These are phyloP conservation scores for Plenodomus lindquistii DNA, from an alignment of 2,329 filamentous ascomycete genomes.

Conservation along the genomic window DNA sequence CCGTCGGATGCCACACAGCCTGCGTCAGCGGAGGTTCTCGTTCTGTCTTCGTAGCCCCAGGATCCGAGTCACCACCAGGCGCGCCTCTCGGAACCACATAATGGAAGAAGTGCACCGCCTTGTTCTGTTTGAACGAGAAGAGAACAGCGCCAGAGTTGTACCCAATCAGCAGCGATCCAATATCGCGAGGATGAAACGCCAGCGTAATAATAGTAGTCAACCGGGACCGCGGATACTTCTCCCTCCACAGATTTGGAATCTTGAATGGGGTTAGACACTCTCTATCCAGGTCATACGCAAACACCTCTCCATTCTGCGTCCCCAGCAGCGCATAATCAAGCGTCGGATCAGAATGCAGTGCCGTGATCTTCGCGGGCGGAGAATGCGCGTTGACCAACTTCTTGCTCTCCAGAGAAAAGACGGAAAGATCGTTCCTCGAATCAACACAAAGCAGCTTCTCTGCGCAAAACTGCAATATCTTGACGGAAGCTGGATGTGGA, in stretches of 20 bases:
- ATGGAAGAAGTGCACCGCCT: slow-evolving; percentile 75
- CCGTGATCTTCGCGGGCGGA: slow-evolving; percentile 74
- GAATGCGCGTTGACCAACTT: slow-evolving; percentile 69
- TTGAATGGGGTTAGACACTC: slow-evolving; percentile 75
- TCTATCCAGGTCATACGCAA: slow-evolving; percentile 92
- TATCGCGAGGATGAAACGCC: slow-evolving; percentile 86
- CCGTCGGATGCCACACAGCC: slow-evolving; percentile 92
- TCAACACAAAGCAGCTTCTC: slow-evolving; percentile 86
- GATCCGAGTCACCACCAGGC: slow-evolving; percentile 74
- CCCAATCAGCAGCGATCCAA: slow-evolving; percentile 88
- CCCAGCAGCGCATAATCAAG: slow-evolving; percentile 93
- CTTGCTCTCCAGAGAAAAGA: slow-evolving; percentile 79
- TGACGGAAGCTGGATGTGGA: slow-evolving; percentile 73
- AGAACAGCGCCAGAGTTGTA: slow-evolving; percentile 86
- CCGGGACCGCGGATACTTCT: slow-evolving; percentile 69
- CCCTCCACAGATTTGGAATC: slow-evolving; percentile 84
- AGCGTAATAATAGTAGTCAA: slow-evolving; percentile 72
- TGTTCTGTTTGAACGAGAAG: slow-evolving; percentile 93
- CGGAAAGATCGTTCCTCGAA: slow-evolving; percentile 78
- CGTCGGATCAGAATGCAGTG: slow-evolving; percentile 81
- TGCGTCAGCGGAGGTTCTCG: slow-evolving; percentile 78
- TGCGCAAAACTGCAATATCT: slow-evolving; percentile 78
- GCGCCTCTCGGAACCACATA: slow-evolving; percentile 82
- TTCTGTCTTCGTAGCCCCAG: slow-evolving; percentile 61
- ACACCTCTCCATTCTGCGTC: slow-evolving; percentile 77